These are phyloP conservation scores for Vitis hybrid DNA, from an alignment of 177 flowering plant genomes.

Conservation along the genomic window DNA sequence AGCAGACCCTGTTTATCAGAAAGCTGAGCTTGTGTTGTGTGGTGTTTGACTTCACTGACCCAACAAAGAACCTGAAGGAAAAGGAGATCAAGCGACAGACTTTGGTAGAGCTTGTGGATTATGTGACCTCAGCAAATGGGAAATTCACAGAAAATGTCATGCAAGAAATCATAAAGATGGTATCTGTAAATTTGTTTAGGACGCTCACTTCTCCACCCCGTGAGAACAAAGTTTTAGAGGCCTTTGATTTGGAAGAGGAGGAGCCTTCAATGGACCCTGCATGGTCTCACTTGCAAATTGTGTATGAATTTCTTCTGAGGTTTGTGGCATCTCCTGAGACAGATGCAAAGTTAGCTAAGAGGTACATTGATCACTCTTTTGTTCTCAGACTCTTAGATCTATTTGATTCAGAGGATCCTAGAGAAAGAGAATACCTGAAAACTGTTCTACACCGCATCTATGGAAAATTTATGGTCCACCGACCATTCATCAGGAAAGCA, in stretches of 20 bases:
- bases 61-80: conserved; percentile 51
- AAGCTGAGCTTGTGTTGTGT: conserved; percentile 59
- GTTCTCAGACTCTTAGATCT: conserved; percentile 62
- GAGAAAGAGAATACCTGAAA: conserved; percentile 77
- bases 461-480: conserved; percentile 82
- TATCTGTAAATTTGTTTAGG: conserved; percentile 56
- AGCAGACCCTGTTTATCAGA: conserved; percentile 52
- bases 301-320: conserved; percentile 64
- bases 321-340: conserved; percentile 72
- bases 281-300: conserved; percentile 76
- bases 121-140: conserved; percentile 55
- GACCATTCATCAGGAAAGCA: conserved; percentile 71
- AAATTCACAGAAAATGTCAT: conserved; percentile 57
- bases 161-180: conserved; percentile 63
- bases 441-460: conserved; percentile 69
- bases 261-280: conserved; percentile 83
- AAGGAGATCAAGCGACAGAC: conserved; percentile 72
- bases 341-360: conserved; percentile 72
- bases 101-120: conserved; percentile 67
- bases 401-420: conserved; percentile 76
- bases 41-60: conserved; percentile 59
- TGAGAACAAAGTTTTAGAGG: conserved; percentile 57
- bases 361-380: conserved; percentile 72
- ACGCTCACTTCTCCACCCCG: conserved; percentile 46
- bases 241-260: conserved; percentile 71